Percentiles rank a stretch among this genome's conserved stretches.
These are phyloP conservation scores for Phytopythium montanum DNA, from an alignment of 352 stramenopile genomes.

Conservation along the genomic window DNA sequence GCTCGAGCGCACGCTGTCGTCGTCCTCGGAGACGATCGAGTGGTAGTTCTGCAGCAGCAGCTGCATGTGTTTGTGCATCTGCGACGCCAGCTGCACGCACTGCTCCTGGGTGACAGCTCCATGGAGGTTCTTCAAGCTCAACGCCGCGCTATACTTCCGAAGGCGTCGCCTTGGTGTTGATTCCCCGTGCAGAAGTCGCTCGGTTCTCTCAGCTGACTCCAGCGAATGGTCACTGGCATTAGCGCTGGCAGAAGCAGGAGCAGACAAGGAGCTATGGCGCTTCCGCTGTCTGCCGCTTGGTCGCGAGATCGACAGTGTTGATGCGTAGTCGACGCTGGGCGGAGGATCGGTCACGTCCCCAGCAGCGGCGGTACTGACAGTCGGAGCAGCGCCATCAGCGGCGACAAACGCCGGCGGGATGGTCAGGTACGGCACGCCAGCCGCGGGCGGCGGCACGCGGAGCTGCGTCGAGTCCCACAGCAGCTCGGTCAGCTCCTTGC, in stretches of 20 bases:
- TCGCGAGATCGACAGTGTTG: background rate
- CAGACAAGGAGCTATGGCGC: background rate
- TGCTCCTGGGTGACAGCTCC: conserved; percentile 55
- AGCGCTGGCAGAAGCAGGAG: background rate
- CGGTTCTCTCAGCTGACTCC: background rate
- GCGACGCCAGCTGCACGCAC: conserved; percentile 77
- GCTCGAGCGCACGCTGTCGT: conserved; percentile 4
- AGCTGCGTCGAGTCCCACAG: conserved; percentile 78
- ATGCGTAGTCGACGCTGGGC: background rate
- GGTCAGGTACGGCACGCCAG: conserved; percentile 1
- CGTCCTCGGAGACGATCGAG: conserved; percentile 26
- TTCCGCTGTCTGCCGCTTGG: background rate
- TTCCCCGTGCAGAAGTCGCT: background rate
- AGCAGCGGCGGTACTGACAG: background rate
- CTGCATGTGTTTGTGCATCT: conserved; percentile 89
- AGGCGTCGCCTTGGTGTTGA: background rate
- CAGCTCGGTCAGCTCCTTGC: conserved; percentile 78
- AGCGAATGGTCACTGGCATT: background rate
- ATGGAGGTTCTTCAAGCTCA: conserved; percentile 6
- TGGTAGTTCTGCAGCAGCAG: conserved; percentile 74
- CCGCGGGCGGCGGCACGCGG: conserved; percentile 30
- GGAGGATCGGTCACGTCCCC: background rate
- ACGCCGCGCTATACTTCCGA: background rate
- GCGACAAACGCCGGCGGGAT: conserved; percentile 1
- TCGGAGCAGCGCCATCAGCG: conserved; percentile 5